These are phyloP conservation scores for Alternaria burnsii DNA, from an alignment of 2,329 filamentous ascomycete genomes.

Conservation along the genomic window DNA sequence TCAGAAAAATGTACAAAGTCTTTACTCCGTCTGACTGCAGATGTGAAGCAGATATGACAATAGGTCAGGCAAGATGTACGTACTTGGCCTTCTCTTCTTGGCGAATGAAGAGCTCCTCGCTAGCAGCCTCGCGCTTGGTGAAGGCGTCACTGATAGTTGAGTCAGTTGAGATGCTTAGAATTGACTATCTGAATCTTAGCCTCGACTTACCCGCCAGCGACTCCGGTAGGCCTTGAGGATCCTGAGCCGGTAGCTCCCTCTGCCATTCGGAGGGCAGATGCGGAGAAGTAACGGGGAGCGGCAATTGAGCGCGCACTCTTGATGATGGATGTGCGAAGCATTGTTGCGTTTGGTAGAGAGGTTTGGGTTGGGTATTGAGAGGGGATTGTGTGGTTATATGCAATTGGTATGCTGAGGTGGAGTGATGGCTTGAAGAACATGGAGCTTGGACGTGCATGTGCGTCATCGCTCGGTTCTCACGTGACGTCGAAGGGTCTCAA, in stretches of 20 bases:
- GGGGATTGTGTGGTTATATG: slow-evolving; percentile 24
- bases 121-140: slow-evolving; percentile 87
- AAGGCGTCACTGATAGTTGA: slow-evolving; percentile 77
- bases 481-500: slow-evolving; percentile 12
- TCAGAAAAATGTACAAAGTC: slow-evolving; percentile 20
- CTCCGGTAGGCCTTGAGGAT: slow-evolving; percentile 52
- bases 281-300: slow-evolving; percentile 54
- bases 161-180: slow-evolving; percentile 13
- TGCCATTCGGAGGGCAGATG: slow-evolving; percentile 54
- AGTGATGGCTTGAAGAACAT: slow-evolving; percentile 28
- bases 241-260: slow-evolving; percentile 58
- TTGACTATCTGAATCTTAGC: background rate
- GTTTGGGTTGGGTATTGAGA: slow-evolving; percentile 13
- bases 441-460: slow-evolving; percentile 29
- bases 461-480: slow-evolving; percentile 33
- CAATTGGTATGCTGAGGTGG: slow-evolving; percentile 33
- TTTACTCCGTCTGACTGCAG: background rate
- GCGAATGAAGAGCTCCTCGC: slow-evolving; percentile 84
- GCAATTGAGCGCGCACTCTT: slow-evolving; percentile 51
- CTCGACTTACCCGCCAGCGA: slow-evolving; percentile 44
- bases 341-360: slow-evolving; percentile 28
- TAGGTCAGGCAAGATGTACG: slow-evolving; percentile 18
- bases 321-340: slow-evolving; percentile 52
- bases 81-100: slow-evolving; percentile 89
- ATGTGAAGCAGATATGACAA: background rate